Evolutionary conservation across 352 stramenopile genomes (phyloP).

Genomic region (Phytophthora cajani): DNA sequence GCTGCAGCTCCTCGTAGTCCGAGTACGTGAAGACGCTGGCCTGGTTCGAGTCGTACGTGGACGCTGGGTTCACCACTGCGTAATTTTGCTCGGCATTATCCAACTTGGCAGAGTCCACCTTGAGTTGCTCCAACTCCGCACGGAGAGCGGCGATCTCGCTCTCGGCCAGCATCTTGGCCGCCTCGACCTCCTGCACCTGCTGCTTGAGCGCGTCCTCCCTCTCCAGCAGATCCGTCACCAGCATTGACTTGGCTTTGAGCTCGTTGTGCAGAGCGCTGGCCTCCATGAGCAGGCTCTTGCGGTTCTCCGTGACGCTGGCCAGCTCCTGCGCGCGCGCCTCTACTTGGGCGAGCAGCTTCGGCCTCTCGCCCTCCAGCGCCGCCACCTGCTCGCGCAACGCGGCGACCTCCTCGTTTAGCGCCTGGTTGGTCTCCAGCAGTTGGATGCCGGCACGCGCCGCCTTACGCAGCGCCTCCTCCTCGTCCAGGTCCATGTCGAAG

Average conservation of each 20-base stretch:
- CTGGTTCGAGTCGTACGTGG: constrained; percentile 68
- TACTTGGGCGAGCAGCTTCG: constrained; percentile 52
- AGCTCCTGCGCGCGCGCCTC: constrained; percentile 49
- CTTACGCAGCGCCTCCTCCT: constrained; percentile 69
- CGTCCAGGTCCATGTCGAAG: constrained; percentile 53
- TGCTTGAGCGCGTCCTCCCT: constrained; percentile 52
- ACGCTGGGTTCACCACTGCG: constrained; percentile 47
- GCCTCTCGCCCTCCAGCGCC: constrained; percentile 58
- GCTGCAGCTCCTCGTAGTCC: constrained; percentile 64
- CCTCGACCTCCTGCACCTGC: constrained; percentile 40
- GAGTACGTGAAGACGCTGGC: constrained; percentile 57
- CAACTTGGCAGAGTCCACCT: constrained; percentile 13
- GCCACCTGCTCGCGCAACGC: constrained; percentile 67
- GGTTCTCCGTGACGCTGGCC: constrained; percentile 47
- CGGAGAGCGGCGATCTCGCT: constrained; percentile 43
- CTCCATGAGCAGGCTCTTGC: constrained; percentile 57
- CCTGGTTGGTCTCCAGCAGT: constrained; percentile 77
- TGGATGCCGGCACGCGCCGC: constrained; percentile 74
- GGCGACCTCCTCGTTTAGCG: constrained; percentile 64
- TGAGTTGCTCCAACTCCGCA: constrained; percentile 27
- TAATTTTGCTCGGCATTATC: constrained; percentile 27
- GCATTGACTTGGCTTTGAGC: constrained; percentile 60
- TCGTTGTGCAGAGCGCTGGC: constrained; percentile 60
- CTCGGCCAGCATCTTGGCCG: constrained; percentile 41
- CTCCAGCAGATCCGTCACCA: constrained; percentile 60